Evolutionary conservation across 106 monocot genomes (phyloP), one percentile per base, ranked within the genome.

Genomic region (Acanthochlamys bracteata): DNA sequence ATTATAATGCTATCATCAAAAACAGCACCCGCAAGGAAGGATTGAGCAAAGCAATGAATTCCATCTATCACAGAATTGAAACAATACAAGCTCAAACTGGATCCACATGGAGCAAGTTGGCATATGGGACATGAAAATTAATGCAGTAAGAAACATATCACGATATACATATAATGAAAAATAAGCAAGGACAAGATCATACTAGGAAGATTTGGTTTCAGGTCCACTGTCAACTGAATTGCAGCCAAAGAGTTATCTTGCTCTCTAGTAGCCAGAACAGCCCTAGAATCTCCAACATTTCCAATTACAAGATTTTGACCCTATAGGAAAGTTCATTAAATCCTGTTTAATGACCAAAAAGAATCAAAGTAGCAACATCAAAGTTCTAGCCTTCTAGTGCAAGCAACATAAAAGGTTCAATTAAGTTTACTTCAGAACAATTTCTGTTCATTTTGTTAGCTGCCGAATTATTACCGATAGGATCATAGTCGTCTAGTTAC

Each of bases 281-380:
- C 78, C 26, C 78, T 67, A 24, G 78, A 78, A 53, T 78, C 78
- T n/a, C 78, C 78, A 25, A 78, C 62, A 68, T 78, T 78, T 13
- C 72, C 78, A 19, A 78, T 72, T 41, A 78, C 62, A 67, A 78
- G 62, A 51, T 73, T 55, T 39, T 78, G 67, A 33, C 68, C 73
- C 78, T 78, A 24, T 49, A 41, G 0, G 67, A 49, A 59, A 14
- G 59, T 12, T 20, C 21, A 60, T 15, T 13, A 20, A 66, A 0
- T 24, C n/a, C 55, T 3, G n/a, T 61, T n/a, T 4, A 61, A 45
- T 2, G 12, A 63, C 10, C 24, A 42, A 42, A 24, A 45, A 12
- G 43, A 45, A 63, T 33, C 33, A 6, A 33, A 33, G 6, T 33
- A 45, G 17, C 9, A 26, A 25, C 22, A 14, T 11, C 21, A 4